These are phyloP conservation scores for Neoboletus magnificus DNA, from an alignment of 768 basidiomycete genomes.

Conservation along the genomic window DNA sequence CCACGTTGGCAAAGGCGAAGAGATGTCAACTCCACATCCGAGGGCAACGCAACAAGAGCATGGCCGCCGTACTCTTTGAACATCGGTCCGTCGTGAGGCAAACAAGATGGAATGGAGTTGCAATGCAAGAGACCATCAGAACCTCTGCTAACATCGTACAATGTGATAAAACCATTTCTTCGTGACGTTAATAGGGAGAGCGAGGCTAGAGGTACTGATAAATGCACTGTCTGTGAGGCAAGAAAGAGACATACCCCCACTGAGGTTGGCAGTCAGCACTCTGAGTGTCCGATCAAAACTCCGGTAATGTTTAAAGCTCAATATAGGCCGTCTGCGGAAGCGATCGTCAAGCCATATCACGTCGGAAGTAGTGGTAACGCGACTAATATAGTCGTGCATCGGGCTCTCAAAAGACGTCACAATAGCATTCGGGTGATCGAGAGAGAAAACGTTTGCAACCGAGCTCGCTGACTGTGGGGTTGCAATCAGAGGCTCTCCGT, in stretches of 20 bases:
- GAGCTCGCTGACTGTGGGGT: conserved; percentile 30
- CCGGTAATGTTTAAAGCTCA: conserved; percentile 61
- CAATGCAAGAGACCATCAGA: conserved; percentile 42
- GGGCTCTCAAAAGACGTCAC: conserved; percentile 55
- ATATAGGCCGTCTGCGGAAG: conserved; percentile 50
- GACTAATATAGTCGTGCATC: conserved; percentile 42
- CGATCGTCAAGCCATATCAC: conserved; percentile 72
- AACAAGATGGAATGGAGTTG: conserved; percentile 38
- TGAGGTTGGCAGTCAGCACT: conserved; percentile 36
- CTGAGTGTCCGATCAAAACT: conserved; percentile 57
- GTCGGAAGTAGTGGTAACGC: conserved; percentile 57
- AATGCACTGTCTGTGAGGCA: neutral
- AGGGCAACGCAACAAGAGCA: conserved; percentile 30
- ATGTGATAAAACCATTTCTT: conserved; percentile 52
- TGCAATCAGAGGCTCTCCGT: conserved; percentile 4
- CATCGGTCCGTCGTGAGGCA: conserved; percentile 32
- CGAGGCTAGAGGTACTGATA: conserved; percentile 35
- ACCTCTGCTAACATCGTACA: conserved; percentile 58
- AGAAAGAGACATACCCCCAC: conserved; percentile 27
- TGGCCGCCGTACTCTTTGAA: conserved; percentile 31
- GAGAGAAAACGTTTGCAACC: conserved; percentile 34
- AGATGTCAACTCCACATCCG: conserved; percentile 32
- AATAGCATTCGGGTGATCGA: conserved; percentile 33
- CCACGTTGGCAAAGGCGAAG: conserved; percentile 50
- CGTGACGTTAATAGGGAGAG: conserved; percentile 59